A percentile compares a stretch with the other conserved stretches of the same genome.
phyloP scores from a whole-genome alignment of 2,329 filamentous ascomycete genomes.

The Aspergillus sergii region DNA sequence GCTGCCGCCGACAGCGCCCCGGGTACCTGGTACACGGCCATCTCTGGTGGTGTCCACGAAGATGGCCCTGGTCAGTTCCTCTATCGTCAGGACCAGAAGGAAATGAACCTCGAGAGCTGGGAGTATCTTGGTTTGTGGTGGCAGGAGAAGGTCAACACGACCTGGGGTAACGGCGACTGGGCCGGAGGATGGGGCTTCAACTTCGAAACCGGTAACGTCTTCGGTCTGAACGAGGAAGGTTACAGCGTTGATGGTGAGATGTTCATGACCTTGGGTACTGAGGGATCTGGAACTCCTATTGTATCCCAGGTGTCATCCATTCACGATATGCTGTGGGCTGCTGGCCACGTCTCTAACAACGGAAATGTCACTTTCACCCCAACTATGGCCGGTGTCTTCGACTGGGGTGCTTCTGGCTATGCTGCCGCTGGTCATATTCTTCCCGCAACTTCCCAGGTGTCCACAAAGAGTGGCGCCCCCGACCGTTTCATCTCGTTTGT shows the following conservation, averaged over 20 bases:
- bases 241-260: slow-evolving; percentile 20
- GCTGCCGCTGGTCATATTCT: slow-evolving; percentile 23
- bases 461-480: slow-evolving; percentile 17
- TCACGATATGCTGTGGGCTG: slow-evolving; percentile 24
- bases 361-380: slow-evolving; percentile 17
- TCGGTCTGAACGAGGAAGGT: slow-evolving; percentile 18
- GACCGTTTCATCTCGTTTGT: slow-evolving; percentile 21
- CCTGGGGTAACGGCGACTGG: slow-evolving; percentile 24
- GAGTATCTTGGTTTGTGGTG: slow-evolving; percentile 25
- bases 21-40: slow-evolving; percentile 23
- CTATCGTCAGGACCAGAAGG: slow-evolving; percentile 21
- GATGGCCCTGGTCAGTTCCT: slow-evolving; percentile 20
- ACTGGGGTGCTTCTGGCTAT: slow-evolving; percentile 23
- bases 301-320: slow-evolving; percentile 16
- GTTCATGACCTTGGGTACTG: slow-evolving; percentile 21
- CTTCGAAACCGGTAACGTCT: slow-evolving; percentile 22
- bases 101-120: slow-evolving; percentile 21
- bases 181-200: slow-evolving; percentile 24
- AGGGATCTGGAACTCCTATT: slow-evolving; percentile 17
- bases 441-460: slow-evolving; percentile 16
- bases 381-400: slow-evolving; percentile 23
- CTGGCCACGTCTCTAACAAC: slow-evolving; percentile 13
- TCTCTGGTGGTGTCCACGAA: slow-evolving; percentile 22
- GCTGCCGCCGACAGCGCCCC: slow-evolving; percentile 5
- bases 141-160: slow-evolving; percentile 21